Conservation (phyloP, 257 asterid species). For the Buddleja alternifolia region DNA sequence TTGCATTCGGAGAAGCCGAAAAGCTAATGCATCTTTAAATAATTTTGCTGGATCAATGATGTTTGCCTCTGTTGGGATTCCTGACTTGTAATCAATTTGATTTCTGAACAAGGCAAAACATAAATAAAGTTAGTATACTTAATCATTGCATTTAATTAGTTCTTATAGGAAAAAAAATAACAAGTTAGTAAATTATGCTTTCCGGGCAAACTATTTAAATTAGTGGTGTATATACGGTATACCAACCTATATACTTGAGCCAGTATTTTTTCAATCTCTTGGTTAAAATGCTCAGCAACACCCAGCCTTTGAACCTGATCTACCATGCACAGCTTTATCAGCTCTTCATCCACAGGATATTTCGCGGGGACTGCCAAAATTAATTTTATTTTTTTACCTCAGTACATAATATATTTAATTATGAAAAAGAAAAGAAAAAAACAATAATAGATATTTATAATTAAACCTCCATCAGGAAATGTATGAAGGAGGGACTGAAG, state of each 20-base stretch:
- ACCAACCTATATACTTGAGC: slow-evolving; percentile 44
- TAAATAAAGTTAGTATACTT: neutral
- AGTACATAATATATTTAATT: neutral
- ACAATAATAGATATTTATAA: neutral
- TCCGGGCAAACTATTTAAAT: too few relatives aligned
- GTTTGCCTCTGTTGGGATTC: neutral
- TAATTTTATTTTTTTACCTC: neutral
- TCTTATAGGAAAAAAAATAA: neutral
- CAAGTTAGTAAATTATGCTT: neutral
- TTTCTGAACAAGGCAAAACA: slow-evolving; percentile 26
- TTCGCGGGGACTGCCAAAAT: slow-evolving; percentile 44
- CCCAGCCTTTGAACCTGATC: slow-evolving; percentile 66
- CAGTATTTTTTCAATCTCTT: slow-evolving; percentile 46
- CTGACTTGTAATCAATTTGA: slow-evolving; percentile 14
- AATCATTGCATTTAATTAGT: too few relatives aligned
- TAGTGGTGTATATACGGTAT: neutral
- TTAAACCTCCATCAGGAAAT: slow-evolving; percentile 51
- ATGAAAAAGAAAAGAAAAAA: neutral
- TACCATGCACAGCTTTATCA: slow-evolving; percentile 45
- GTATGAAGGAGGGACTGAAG: slow-evolving; percentile 41
- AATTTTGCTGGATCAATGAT: slow-evolving; percentile 33
- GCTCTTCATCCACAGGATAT: slow-evolving; percentile 53
- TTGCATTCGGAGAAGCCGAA: slow-evolving; percentile 63
- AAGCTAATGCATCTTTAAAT: slow-evolving; percentile 64
- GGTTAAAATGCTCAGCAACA: slow-evolving; percentile 42